Conservation (phyloP, 1,284 basidiomycete genomes). For the Sutorius eximius region DNA sequence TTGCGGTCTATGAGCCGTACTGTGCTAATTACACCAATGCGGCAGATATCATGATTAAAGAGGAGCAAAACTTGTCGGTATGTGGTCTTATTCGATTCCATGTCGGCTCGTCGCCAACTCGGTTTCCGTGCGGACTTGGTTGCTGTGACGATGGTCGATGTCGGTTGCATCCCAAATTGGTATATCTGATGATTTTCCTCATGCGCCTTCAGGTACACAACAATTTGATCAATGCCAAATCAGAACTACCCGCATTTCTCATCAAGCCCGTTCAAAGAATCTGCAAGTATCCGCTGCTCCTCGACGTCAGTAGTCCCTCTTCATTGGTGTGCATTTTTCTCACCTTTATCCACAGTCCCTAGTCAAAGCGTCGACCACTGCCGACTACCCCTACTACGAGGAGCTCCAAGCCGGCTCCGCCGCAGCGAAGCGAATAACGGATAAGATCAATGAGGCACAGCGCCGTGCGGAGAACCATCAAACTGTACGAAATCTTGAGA, state of each 20-base stretch:
- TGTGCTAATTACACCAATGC: slow-evolving; percentile 95
- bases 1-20: slow-evolving; percentile 94
- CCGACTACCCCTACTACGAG: slow-evolving; percentile 71
- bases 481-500: slow-evolving; percentile 87
- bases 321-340: neutral
- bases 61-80: slow-evolving; percentile 82
- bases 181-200: slow-evolving; percentile 15
- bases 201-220: slow-evolving; percentile 56
- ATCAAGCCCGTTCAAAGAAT: slow-evolving; percentile 91
- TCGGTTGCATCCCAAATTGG: slow-evolving; percentile 22
- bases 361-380: slow-evolving; percentile 70
- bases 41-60: slow-evolving; percentile 81
- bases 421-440: slow-evolving; percentile 90
- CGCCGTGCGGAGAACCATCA: slow-evolving; percentile 83
- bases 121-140: slow-evolving; percentile 23
- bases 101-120: slow-evolving; percentile 7
- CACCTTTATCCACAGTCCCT: slow-evolving; percentile 49
- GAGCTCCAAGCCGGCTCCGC: slow-evolving; percentile 85
- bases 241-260: slow-evolving; percentile 87
- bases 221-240: slow-evolving; percentile 77
- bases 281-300: slow-evolving; percentile 90
- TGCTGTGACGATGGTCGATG: slow-evolving; percentile 45
- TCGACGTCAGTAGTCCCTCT: slow-evolving; percentile 69
- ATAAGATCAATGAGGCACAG: slow-evolving; percentile 95
- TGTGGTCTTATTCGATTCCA: slow-evolving; percentile 37